Evolutionary conservation across 108 stramenopile genomes (phyloP).

Genomic region (Pelagomonas calceolata): DNA sequence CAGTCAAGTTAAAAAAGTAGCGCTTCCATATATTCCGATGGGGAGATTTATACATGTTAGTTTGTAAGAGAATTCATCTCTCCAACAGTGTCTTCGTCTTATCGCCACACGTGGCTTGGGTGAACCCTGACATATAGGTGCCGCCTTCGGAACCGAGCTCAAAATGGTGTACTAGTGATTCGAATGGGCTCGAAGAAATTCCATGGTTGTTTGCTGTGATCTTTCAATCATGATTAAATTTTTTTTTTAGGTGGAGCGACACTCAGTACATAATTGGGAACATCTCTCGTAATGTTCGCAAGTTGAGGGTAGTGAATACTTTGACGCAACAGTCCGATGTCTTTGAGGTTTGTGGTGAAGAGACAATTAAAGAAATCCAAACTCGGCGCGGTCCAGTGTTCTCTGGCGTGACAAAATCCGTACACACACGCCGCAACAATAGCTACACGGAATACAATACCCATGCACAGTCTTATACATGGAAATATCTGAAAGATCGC

Average conservation of each 20-base stretch:
- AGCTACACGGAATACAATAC: not conserved
- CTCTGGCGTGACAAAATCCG: too few relatives aligned
- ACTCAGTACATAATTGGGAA: not conserved
- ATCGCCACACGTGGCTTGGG: too few relatives aligned
- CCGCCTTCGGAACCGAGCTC: too few relatives aligned
- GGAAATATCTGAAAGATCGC: not conserved
- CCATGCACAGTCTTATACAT: not conserved
- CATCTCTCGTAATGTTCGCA: not conserved
- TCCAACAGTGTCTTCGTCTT: too few relatives aligned
- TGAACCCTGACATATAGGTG: too few relatives aligned
- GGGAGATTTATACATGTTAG: not conserved
- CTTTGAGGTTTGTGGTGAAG: not conserved
- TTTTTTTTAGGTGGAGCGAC: not conserved
- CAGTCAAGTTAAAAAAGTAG: conserved; percentile 10
- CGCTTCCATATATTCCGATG: not conserved
- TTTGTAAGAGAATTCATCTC: too few relatives aligned
- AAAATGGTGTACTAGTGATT: too few relatives aligned
- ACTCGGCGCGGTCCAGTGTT: too few relatives aligned
- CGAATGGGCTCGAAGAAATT: too few relatives aligned
- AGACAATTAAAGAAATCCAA: not conserved
- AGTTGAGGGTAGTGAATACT: not conserved
- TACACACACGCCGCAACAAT: too few relatives aligned
- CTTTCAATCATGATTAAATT: too few relatives aligned
- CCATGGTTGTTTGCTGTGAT: too few relatives aligned
- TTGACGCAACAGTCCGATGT: not conserved